Conservation (phyloP, 768 basidiomycete genomes). For the Tubosaeta brunneosetosa region DNA sequence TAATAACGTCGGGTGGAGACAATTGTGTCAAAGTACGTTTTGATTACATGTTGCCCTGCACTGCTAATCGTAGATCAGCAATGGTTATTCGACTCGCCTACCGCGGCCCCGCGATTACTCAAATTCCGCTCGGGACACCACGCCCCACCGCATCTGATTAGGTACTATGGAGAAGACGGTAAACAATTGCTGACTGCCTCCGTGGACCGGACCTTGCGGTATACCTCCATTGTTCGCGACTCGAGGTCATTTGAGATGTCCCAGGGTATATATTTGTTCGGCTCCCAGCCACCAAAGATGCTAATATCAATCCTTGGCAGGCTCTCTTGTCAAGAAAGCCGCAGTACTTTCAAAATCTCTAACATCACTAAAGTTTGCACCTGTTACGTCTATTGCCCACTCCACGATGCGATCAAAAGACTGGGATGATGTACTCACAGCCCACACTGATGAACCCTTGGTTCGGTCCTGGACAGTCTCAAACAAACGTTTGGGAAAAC, state of each 20-base stretch:
- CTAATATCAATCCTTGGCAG: slow-evolving; percentile 36
- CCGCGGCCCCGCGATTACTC: slow-evolving; percentile 76
- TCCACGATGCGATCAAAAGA: slow-evolving; percentile 83
- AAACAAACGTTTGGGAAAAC: slow-evolving; percentile 76
- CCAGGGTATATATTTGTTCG: slow-evolving; percentile 57
- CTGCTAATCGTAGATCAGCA: slow-evolving; percentile 50
- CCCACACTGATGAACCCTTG: slow-evolving; percentile 75
- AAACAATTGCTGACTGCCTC: slow-evolving; percentile 90
- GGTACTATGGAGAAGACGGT: slow-evolving; percentile 96
- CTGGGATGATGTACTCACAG: slow-evolving; percentile 97
- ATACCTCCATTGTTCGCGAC: slow-evolving; percentile 90
- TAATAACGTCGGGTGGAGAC: slow-evolving; percentile 88
- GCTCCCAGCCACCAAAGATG: background rate
- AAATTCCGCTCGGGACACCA: slow-evolving; percentile 94
- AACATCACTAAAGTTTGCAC: slow-evolving; percentile 78
- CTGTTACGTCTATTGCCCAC: slow-evolving; percentile 72
- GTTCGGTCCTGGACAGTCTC: slow-evolving; percentile 87
- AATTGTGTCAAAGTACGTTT: slow-evolving; percentile 85
- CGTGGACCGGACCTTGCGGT: slow-evolving; percentile 82
- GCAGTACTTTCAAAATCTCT: slow-evolving; percentile 71
- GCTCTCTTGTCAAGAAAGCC: slow-evolving; percentile 81
- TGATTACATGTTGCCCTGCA: background rate
- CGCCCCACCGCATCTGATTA: slow-evolving; percentile 83
- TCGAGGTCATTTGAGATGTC: slow-evolving; percentile 92
- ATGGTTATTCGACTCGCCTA: slow-evolving; percentile 96